phyloP scores from a whole-genome alignment of 768 basidiomycete genomes.

The Tulasnella sp. region DNA sequence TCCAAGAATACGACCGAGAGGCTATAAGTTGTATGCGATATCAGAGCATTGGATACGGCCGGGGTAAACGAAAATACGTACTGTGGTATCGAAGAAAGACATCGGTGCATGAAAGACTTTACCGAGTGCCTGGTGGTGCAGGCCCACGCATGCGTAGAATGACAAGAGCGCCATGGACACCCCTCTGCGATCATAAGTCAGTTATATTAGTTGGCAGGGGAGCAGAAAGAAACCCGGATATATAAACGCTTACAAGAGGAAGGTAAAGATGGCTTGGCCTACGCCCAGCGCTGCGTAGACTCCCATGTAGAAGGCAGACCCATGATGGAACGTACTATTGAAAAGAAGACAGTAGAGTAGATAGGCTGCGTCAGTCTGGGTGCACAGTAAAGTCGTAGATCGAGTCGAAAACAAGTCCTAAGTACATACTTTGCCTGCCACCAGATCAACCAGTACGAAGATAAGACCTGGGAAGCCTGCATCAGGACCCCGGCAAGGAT shows the following conservation, averaged over 20 bases:
- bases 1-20: slow-evolving; percentile 12
- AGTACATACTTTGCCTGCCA: slow-evolving; percentile 56
- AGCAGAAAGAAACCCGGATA: neutral
- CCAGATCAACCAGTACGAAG: slow-evolving; percentile 52
- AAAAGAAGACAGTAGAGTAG: slow-evolving; percentile 34
- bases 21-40: neutral
- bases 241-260: slow-evolving; percentile 38
- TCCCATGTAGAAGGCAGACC: slow-evolving; percentile 52
- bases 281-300: slow-evolving; percentile 55
- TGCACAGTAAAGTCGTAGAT: too few relatives aligned
- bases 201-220: neutral
- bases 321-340: slow-evolving; percentile 35
- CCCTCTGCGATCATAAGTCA: neutral
- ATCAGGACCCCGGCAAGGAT: slow-evolving; percentile 42
- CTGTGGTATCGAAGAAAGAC: slow-evolving; percentile 11
- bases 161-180: slow-evolving; percentile 26
- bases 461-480: slow-evolving; percentile 33
- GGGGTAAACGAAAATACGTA: neutral
- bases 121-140: slow-evolving; percentile 46
- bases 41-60: neutral
- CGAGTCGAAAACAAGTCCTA: neutral
- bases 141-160: slow-evolving; percentile 48
- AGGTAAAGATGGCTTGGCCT: slow-evolving; percentile 46
- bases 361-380: neutral
- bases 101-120: slow-evolving; percentile 58